Percentiles rank a stretch among this genome's conserved stretches.
Conservation (phyloP, 1,284 basidiomycete genomes). For the Puccinia triticina region DNA sequence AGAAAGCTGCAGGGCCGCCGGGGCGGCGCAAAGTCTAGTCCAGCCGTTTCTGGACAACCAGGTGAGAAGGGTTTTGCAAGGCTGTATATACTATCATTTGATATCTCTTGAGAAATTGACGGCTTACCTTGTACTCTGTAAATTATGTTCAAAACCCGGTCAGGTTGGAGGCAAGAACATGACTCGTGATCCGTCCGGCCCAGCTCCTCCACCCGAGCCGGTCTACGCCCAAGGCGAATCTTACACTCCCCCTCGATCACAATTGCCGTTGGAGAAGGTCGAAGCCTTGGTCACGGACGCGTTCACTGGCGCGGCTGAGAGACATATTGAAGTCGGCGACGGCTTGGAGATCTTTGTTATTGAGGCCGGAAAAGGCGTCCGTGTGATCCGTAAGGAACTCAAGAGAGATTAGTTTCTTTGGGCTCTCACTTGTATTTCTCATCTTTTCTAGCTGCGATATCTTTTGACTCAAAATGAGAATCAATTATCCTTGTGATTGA, state of each 20-base stretch:
- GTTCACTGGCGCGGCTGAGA: slow-evolving; percentile 88
- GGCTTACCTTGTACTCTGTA: slow-evolving; percentile 9
- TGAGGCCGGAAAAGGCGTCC: slow-evolving; percentile 52
- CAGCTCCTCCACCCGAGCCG: too few species aligned
- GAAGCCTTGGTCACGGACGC: slow-evolving; percentile 86
- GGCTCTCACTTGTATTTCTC: background rate
- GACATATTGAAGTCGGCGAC: slow-evolving; percentile 96
- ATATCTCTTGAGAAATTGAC: slow-evolving; percentile 49
- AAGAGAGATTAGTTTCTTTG: slow-evolving; percentile 53
- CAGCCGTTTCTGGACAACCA: slow-evolving; percentile 97
- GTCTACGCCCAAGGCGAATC: slow-evolving; percentile 52
- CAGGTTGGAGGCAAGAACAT: slow-evolving; percentile 94
- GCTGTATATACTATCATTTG: slow-evolving; percentile 56
- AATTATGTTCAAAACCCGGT: slow-evolving; percentile 2
- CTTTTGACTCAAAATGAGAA: too few species aligned
- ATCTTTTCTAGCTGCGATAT: background rate
- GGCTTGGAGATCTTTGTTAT: slow-evolving; percentile 87
- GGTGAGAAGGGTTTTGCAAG: slow-evolving; percentile 62
- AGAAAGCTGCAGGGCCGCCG: slow-evolving; percentile 88
- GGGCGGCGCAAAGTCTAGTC: slow-evolving; percentile 82
- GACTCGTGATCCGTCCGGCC: slow-evolving; percentile 62
- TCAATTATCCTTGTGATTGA: too few species aligned
- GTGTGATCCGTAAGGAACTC: slow-evolving; percentile 53
- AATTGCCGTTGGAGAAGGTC: slow-evolving; percentile 78
- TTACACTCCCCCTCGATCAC: slow-evolving; percentile 58